Base-by-base conservation (phyloP, 169 alveolate genomes). In the Eimeria praecox region DNA sequence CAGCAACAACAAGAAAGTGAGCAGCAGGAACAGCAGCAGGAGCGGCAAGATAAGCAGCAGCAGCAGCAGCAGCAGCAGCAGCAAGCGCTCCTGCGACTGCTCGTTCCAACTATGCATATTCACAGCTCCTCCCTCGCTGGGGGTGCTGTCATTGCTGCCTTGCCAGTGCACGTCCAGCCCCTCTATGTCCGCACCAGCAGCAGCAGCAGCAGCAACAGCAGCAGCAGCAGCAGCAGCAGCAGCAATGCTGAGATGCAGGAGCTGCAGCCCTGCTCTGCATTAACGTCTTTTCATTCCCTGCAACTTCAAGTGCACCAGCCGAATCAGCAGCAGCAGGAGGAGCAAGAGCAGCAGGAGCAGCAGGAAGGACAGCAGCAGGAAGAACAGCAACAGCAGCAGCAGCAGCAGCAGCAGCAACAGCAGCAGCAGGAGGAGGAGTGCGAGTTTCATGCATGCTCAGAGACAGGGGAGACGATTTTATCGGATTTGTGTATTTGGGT, bases 21-120 rank as follows among this genome's bases (percentile, higher is more conserved):
- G n/a, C n/a, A 83, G 77, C 64, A 6, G 80, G 82, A 86, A 44
- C 92, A 56, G 80, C 92, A 86, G 80, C 78, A 56, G 92, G 82
- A 86, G 78, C 92, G 35, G 80, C 94, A 88, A 49, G 82, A n/a
- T n/a, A 12, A 3, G 66, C 90, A 40, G n/a, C n/a, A 83, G 77
- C 64, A 6, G 80, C 92, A 86, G 62, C 92, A 56, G 80, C 92
- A 86, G 80, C 78, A 56, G 92, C 92, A 86, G 78, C 92, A 56
- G 80, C 94, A 88, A 49, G 82, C 69, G 22, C 69, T 64, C 27
- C 59, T 85, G 40, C 92, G 92, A 62, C 78, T 85, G 59, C 92
- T 85, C 33, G 69, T 85, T 62, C 92, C 75, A 5, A 85, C 92
- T 18, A 33, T 85, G 92, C 92, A 85, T 85, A 69, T 85, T 54